Evolutionary conservation across 164 flowering plant species (phyloP), one percentile per base, ranked within the genome.

Genomic region (Vitis rotundifolia): DNA sequence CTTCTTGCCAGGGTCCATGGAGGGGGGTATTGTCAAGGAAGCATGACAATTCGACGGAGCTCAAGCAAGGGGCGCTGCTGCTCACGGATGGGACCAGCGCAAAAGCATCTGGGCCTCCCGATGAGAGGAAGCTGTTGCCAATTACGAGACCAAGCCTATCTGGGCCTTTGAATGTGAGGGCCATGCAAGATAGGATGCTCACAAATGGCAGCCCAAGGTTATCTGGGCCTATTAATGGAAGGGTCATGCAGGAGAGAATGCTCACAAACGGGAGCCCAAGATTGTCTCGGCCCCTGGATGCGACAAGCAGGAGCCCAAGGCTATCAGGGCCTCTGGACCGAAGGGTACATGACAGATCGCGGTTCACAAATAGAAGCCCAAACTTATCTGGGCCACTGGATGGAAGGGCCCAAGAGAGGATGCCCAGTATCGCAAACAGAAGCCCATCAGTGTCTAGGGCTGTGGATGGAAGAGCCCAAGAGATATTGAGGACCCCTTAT

Each of bases 71-170:
- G 68, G 69, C 54, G 56, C 14, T 66, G 74, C 44, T 75, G 73
- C 22, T 19, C 8, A 58, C 68, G 1, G 55, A 10, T 5, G 71
- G 66, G 63, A 66, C 6, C 5, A 6, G 69, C 68, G 68, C 75
- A 49, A 77, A 70, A 55, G 51, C 67, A 0, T 82, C 84, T 51
- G 86, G 86, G 60, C 86, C 86, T 5, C 3, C 79, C 53, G 86
- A 85, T 68, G 85, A 79, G 67, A 78, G 67, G 31, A 10, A 54
- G 51, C 11, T 57, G 71, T 57, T 52, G 11, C 37, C 82, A 28
- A 71, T 78, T 64, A 82, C 86, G 50, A 80, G 85, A 64, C 79
- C 84, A 11, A 78, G 54, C 19, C 62, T 68, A 0, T 66, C 65
- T 53, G 73, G 76, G 57, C 79, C 77, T n/a, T 26, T 61, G 15